Evolutionary conservation across 2,329 filamentous ascomycete species (phyloP).

Genomic region (Hymenoscyphus infarciens): DNA sequence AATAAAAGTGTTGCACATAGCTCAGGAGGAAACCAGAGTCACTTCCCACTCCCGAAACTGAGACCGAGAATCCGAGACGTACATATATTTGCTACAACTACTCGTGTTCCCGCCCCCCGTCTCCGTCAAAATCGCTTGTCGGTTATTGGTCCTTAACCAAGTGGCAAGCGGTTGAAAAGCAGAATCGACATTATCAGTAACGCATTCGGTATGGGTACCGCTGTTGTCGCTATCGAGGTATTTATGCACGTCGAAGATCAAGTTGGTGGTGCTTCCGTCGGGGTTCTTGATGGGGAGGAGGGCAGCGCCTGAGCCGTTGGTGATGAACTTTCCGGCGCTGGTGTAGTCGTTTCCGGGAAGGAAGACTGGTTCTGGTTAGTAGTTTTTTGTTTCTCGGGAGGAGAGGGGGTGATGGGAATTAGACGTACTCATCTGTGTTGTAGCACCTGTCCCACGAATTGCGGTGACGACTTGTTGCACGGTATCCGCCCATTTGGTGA

Average conservation of each 20-base stretch:
- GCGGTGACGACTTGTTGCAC: slow-evolving; percentile 62
- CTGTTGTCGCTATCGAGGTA: slow-evolving; percentile 57
- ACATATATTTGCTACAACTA: slow-evolving; percentile 35
- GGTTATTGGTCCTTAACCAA: slow-evolving; percentile 45
- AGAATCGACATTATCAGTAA: slow-evolving; percentile 47
- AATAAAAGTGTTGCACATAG: too few species aligned
- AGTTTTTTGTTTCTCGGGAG: too few species aligned
- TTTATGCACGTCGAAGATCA: slow-evolving; percentile 60
- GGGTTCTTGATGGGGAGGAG: slow-evolving; percentile 54
- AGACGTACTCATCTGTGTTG: slow-evolving; percentile 46
- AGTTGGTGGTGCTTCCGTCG: slow-evolving; percentile 51
- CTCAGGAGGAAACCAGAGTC: too few species aligned
- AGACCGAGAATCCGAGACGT: too few species aligned
- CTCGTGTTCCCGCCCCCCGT: slow-evolving; percentile 42
- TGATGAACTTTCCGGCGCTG: slow-evolving; percentile 46
- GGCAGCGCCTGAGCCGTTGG: slow-evolving; percentile 47
- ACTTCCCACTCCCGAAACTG: too few species aligned
- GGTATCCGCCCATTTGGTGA: slow-evolving; percentile 55
- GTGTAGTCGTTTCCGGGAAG: slow-evolving; percentile 61
- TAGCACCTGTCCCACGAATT: slow-evolving; percentile 63
- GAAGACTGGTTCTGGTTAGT: too few species aligned
- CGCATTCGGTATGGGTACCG: slow-evolving; percentile 50
- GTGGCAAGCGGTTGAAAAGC: slow-evolving; percentile 46
- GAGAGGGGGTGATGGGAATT: not conserved
- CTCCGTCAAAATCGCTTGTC: slow-evolving; percentile 50